phyloP scores from a whole-genome alignment of 1,139 yeast genomes.

The Suhomyces atakaporum region DNA sequence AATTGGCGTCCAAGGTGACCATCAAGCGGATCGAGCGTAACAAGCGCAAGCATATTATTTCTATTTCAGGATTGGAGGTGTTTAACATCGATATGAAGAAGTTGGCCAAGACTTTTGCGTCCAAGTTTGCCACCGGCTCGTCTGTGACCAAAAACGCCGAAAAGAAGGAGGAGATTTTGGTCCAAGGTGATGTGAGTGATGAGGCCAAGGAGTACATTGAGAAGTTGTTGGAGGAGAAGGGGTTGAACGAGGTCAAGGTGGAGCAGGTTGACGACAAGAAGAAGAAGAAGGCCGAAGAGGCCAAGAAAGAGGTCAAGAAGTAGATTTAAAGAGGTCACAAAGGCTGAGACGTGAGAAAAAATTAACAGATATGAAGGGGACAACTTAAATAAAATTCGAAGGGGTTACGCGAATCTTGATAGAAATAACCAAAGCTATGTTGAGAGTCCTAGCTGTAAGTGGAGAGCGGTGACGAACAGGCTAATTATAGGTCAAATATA shows the following conservation, averaged over 20 bases:
- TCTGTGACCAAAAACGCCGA: conserved; percentile 91
- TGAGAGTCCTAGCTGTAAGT: too few relatives aligned
- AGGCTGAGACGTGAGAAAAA: too few relatives aligned
- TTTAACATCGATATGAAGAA: conserved; percentile 89
- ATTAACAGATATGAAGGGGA: too few relatives aligned
- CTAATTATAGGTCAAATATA: too few relatives aligned
- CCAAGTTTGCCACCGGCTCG: conserved; percentile 96
- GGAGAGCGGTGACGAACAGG: too few relatives aligned
- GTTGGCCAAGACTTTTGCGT: conserved; percentile 87
- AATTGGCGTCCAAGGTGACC: conserved; percentile 73
- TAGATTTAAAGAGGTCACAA: conserved; percentile 9
- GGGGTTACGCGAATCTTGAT: too few relatives aligned
- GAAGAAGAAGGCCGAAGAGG: conserved; percentile 55
- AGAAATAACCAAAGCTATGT: too few relatives aligned
- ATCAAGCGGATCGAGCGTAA: conserved; percentile 90
- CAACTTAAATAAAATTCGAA: too few relatives aligned
- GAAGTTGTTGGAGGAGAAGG: conserved; percentile 75
- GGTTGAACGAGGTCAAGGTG: conserved; percentile 79
- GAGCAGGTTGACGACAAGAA: conserved; percentile 84
- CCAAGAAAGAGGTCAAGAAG: too few relatives aligned
- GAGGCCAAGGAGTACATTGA: conserved; percentile 81
- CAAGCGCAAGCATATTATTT: conserved; percentile 83
- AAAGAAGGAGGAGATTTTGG: conserved; percentile 86
- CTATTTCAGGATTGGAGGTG: conserved; percentile 85
- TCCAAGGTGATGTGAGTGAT: conserved; percentile 95